Conservation (phyloP, 352 stramenopile genomes). For the Globisporangium lucens region DNA sequence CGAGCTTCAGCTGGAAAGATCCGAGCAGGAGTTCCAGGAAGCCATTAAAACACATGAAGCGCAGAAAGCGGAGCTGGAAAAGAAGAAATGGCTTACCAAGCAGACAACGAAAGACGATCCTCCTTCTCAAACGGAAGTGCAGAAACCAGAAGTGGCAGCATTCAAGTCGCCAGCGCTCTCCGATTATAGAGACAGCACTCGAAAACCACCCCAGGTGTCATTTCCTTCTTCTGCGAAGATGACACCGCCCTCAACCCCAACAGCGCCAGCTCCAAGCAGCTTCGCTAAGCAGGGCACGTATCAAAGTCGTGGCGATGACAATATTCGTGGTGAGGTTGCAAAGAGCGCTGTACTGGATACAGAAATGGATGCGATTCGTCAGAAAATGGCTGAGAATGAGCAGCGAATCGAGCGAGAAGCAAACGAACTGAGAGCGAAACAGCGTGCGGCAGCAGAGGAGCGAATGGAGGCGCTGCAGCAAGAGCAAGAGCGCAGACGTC, state of each 20-base stretch:
- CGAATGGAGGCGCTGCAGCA: slow-evolving; percentile 50
- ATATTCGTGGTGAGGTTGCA: not conserved
- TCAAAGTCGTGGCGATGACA: not conserved
- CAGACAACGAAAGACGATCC: slow-evolving; percentile 20
- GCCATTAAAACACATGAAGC: slow-evolving; percentile 35
- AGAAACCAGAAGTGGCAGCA: not conserved
- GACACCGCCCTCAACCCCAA: not conserved
- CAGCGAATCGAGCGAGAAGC: slow-evolving; percentile 37
- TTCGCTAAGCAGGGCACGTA: not conserved
- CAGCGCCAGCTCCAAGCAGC: not conserved
- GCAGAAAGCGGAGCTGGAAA: slow-evolving; percentile 35
- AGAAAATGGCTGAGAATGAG: slow-evolving; percentile 42
- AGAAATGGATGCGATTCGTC: slow-evolving; percentile 40
- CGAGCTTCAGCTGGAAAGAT: slow-evolving; percentile 42
- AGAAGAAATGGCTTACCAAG: slow-evolving; percentile 24
- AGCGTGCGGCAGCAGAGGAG: slow-evolving; percentile 48
- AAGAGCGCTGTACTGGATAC: slow-evolving; percentile 15
- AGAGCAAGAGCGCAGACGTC: slow-evolving; percentile 65
- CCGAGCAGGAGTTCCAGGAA: slow-evolving; percentile 42
- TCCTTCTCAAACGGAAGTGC: not conserved
- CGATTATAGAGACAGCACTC: not conserved
- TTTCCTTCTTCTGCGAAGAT: not conserved
- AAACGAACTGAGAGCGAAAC: slow-evolving; percentile 37
- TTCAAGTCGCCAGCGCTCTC: not conserved
- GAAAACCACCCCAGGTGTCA: not conserved